Evolutionary conservation across 169 alveolate genomes (phyloP), one percentile per base, ranked within the genome.

Genomic region (Theileria sp.): DNA sequence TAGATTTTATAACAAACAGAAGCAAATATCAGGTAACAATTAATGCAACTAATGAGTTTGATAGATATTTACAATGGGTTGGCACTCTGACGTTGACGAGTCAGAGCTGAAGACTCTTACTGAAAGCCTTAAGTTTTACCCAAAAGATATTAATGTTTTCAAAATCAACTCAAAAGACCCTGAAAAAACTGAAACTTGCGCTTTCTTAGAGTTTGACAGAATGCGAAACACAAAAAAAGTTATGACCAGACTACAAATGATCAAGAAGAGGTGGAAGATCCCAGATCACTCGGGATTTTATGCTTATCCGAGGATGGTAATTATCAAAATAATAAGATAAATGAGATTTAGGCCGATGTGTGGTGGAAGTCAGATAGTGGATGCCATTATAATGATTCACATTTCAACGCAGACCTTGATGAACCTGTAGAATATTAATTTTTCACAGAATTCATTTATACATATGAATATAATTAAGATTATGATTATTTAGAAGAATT

Each of bases 201-300:
- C 90, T 50, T 81, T 91, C 80, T 80, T 91, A 66, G 92, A 87
- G 87, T 91, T 85, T 73, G 94, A 91, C 60, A 74, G 92, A 23
- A 91, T 91, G 94, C 75, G 94, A 49, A 91, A 87, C 86, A 80
- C 92, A 34, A 91, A 91, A 78, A 91, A 87, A 73, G 86, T 87
- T n/a, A 85, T 91, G 91, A 69, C 80, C 26, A 67, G 92, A 56
- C 68, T 91, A 32, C 92, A 91, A 38, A 87, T 89, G 76, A 88
- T 91, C 54, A 91, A 91, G 70, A 86, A 86, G 26, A 78, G 92
- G 49, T 91, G 94, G 94, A 91, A 91, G 84, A 91, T 91, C 25
- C 84, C 94, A 49, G 85, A 88, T 21, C 65, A 84, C 60, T 74
- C 85, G 19, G 75, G 73, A 58, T 91, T 91, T 77, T 91, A 86